phyloP scores from a whole-genome alignment of 257 asterid genomes.

The Vinca minor region DNA sequence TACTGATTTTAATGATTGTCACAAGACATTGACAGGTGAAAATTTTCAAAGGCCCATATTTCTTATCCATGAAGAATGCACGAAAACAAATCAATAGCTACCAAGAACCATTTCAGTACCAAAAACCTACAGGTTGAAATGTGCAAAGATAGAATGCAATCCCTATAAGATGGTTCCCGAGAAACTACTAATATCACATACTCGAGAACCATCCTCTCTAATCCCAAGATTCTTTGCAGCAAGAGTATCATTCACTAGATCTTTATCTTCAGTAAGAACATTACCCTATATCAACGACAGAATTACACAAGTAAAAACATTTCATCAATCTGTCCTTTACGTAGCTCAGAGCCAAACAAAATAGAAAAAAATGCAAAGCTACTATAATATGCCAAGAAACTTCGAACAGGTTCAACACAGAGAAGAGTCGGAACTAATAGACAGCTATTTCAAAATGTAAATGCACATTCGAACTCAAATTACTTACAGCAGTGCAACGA shows the following conservation, averaged over 20 bases:
- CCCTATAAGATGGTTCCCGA: background rate
- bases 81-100: background rate
- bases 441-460: background rate
- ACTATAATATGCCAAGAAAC: background rate
- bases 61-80: background rate
- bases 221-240: background rate
- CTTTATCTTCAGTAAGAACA: background rate
- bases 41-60: background rate
- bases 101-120: too few species aligned
- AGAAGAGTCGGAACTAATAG: background rate
- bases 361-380: background rate
- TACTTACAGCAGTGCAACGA: slow-evolving; percentile 84
- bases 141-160: background rate
- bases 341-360: background rate
- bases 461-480: background rate
- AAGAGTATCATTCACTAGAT: background rate
- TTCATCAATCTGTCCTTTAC: background rate
- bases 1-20: background rate
- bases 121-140: too few species aligned
- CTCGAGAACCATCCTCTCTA: background rate
- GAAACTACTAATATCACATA: too few species aligned
- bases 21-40: background rate
- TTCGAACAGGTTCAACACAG: too few species aligned
- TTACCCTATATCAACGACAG: background rate
- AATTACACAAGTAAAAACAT: background rate